Percentiles rank a stretch among this genome's conserved stretches.
phyloP scores from a whole-genome alignment of 2,329 filamentous ascomycete species.

The Rhynchosporium agropyri region DNA sequence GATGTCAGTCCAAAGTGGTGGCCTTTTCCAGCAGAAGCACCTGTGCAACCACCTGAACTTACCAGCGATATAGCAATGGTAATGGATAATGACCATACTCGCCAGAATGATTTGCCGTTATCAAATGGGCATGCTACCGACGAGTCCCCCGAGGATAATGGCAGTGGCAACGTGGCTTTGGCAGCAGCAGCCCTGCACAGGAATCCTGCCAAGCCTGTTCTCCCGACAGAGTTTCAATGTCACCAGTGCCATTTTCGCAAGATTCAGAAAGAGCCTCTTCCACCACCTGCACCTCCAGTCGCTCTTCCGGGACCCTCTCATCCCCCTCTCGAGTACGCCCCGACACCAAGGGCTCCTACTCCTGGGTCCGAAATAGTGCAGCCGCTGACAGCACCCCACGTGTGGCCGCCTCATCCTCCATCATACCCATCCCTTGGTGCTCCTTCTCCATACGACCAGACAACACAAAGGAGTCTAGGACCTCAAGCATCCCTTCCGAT shows the following conservation, averaged over 20 bases:
- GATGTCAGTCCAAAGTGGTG: constrained; percentile 79
- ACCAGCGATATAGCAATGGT: constrained; percentile 7
- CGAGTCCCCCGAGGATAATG: constrained; percentile 20
- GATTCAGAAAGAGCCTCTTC: constrained; percentile 39
- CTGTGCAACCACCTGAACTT: constrained; percentile 2
- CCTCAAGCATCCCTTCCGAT: constrained; percentile 48
- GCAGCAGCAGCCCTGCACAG: constrained; percentile 41
- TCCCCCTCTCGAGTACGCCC: constrained; percentile 26
- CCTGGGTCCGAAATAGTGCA: constrained; percentile 38
- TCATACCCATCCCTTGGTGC: constrained; percentile 45
- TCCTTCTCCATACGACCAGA: constrained; percentile 52
- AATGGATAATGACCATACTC: constrained; percentile 25
- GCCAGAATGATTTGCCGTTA: constrained; percentile 18
- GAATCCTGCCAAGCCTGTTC: constrained; percentile 33
- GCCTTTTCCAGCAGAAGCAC: constrained; percentile 38
- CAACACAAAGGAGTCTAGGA: constrained; percentile 53
- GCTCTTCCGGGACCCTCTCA: constrained; percentile 31
- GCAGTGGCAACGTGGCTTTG: constrained; percentile 38
- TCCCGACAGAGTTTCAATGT: constrained; percentile 63
- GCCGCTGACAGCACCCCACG: constrained; percentile 24
- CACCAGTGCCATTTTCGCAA: constrained; percentile 70
- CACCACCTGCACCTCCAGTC: constrained; percentile 18
- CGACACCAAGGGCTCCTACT: constrained; percentile 39
- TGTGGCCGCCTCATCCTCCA: constrained; percentile 23
- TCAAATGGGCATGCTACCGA: constrained; percentile 24